Evolutionary conservation across 768 basidiomycete species (phyloP).

Genomic region (Russula ochroleuca): DNA sequence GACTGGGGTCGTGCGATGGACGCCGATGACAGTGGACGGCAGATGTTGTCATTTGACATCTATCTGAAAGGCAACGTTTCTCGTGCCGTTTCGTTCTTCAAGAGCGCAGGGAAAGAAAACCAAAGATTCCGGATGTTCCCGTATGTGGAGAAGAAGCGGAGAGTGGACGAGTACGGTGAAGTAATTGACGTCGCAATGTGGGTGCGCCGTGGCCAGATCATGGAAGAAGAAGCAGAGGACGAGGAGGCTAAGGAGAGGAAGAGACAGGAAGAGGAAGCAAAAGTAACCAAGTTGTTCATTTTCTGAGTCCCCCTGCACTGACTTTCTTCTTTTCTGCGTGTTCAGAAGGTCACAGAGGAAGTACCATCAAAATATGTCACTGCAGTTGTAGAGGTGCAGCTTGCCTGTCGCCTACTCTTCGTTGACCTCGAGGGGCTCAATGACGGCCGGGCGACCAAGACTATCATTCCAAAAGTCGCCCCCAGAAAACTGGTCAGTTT

Average conservation of each 20-base stretch:
- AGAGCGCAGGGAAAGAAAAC: slow-evolving; percentile 60
- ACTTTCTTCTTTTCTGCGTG: slow-evolving; percentile 17
- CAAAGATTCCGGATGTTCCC: slow-evolving; percentile 97
- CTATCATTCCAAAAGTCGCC: slow-evolving; percentile 93
- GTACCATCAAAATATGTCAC: slow-evolving; percentile 89
- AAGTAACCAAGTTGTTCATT: slow-evolving; percentile 44
- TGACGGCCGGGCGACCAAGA: slow-evolving; percentile 95
- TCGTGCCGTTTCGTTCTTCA: slow-evolving; percentile 83
- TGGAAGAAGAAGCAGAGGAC: slow-evolving; percentile 85
- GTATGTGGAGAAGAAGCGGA: slow-evolving; percentile 85
- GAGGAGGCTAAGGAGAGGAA: slow-evolving; percentile 74
- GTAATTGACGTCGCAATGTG: slow-evolving; percentile 93
- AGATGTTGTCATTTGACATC: slow-evolving; percentile 87
- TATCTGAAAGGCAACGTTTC: slow-evolving; percentile 96
- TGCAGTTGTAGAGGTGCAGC: slow-evolving; percentile 67
- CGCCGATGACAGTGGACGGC: slow-evolving; percentile 69
- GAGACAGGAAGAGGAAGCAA: slow-evolving; percentile 75
- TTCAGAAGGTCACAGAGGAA: slow-evolving; percentile 69
- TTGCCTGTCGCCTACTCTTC: slow-evolving; percentile 84
- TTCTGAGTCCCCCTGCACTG: neutral
- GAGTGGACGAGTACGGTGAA: slow-evolving; percentile 95
- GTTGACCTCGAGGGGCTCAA: slow-evolving; percentile 96
- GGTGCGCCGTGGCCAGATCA: slow-evolving; percentile 84
- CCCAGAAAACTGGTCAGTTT: slow-evolving; percentile 84
- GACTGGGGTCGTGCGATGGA: slow-evolving; percentile 63